Conservation (phyloP, 2,329 filamentous ascomycete genomes). For the Diaporthe eres region DNA sequence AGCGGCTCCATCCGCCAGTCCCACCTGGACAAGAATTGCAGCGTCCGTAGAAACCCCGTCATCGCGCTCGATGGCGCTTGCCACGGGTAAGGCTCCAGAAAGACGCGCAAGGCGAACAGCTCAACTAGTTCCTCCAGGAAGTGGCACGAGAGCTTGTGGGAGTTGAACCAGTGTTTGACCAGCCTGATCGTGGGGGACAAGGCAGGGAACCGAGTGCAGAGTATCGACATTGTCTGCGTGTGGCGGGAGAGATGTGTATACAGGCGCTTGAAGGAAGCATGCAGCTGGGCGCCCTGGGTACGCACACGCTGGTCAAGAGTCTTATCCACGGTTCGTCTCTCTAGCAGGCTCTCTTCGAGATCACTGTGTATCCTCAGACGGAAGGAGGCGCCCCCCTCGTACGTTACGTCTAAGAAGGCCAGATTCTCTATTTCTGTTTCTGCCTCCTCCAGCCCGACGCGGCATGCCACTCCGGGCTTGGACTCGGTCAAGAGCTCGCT, state of each 20-base stretch:
- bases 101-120: slow-evolving; percentile 82
- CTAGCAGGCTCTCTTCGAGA: slow-evolving; percentile 84
- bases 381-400: slow-evolving; percentile 80
- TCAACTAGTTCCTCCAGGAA: slow-evolving; percentile 87
- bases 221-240: slow-evolving; percentile 83
- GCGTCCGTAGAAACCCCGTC: slow-evolving; percentile 84
- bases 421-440: slow-evolving; percentile 79
- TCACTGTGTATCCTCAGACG: slow-evolving; percentile 92
- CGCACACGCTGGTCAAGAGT: slow-evolving; percentile 74
- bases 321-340: slow-evolving; percentile 83
- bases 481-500: slow-evolving; percentile 76
- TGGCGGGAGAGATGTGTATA: slow-evolving; percentile 83
- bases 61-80: slow-evolving; percentile 80
- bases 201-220: slow-evolving; percentile 84
- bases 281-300: slow-evolving; percentile 77
- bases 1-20: slow-evolving; percentile 91
- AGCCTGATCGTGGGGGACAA: slow-evolving; percentile 88
- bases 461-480: slow-evolving; percentile 71
- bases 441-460: slow-evolving; percentile 85
- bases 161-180: slow-evolving; percentile 89
- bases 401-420: slow-evolving; percentile 85
- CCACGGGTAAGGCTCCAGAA: slow-evolving; percentile 88
- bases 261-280: slow-evolving; percentile 78
- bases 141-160: slow-evolving; percentile 84
- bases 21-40: slow-evolving; percentile 87